phyloP scores from a whole-genome alignment of 257 asterid species.

The Penstemon eatonii region DNA sequence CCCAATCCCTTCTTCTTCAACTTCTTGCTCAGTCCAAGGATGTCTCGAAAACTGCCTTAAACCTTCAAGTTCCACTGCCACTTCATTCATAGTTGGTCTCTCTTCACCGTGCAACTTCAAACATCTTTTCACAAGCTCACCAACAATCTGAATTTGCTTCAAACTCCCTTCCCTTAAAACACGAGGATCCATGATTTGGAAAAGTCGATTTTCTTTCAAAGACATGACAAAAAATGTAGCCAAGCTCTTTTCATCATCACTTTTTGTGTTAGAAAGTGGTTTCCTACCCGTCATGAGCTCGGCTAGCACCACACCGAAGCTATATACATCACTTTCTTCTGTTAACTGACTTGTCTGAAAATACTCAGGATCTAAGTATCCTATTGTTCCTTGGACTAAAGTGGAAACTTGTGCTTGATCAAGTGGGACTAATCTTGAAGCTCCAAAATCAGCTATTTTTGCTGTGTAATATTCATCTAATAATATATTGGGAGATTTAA shows the following conservation, averaged over 20 bases:
- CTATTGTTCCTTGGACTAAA: slow-evolving; percentile 38
- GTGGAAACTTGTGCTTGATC: slow-evolving; percentile 40
- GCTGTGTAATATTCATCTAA: slow-evolving; percentile 27
- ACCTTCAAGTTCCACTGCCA: slow-evolving; percentile 47
- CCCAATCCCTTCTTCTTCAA: slow-evolving; percentile 24
- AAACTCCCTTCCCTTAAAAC: slow-evolving; percentile 45
- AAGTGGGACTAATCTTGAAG: slow-evolving; percentile 35
- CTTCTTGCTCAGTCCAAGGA: slow-evolving; percentile 26
- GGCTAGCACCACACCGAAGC: slow-evolving; percentile 44
- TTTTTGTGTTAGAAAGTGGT: slow-evolving; percentile 22
- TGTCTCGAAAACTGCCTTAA: slow-evolving; percentile 25
- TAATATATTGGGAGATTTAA: slow-evolving; percentile 38
- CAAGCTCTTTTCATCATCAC: slow-evolving; percentile 33
- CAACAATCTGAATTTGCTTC: slow-evolving; percentile 34
- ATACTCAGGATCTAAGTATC: slow-evolving; percentile 41
- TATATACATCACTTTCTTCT: slow-evolving; percentile 38
- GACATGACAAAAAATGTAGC: slow-evolving; percentile 40
- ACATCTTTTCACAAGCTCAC: slow-evolving; percentile 50
- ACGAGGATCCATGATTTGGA: slow-evolving; percentile 38
- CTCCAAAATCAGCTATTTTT: slow-evolving; percentile 41
- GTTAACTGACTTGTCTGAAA: slow-evolving; percentile 36
- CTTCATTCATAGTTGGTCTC: slow-evolving; percentile 59
- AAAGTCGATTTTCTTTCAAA: slow-evolving; percentile 32
- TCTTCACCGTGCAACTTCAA: slow-evolving; percentile 38
- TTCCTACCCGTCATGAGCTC: slow-evolving; percentile 43